Base-by-base conservation (phyloP, 2,329 filamentous ascomycete species). In the Trichoderma sp. region DNA sequence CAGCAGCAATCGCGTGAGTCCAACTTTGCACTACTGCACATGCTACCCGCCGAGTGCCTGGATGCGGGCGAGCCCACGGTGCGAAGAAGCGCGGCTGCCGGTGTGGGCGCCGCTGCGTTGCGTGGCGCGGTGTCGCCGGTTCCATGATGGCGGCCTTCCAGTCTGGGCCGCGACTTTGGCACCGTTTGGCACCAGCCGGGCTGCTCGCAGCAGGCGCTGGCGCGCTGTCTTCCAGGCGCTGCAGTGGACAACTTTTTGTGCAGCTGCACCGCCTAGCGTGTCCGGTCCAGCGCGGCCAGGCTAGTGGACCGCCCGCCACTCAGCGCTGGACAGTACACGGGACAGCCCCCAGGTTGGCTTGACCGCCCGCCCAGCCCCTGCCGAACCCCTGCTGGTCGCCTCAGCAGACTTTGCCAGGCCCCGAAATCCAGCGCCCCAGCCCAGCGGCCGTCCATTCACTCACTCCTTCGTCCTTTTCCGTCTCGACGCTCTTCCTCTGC, bases 401-500 rank as follows among this genome's bases (percentile, higher is more conserved):
- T 71, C 72, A 71, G 72, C 72, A 73, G 71, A 72, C 72, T 73
- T 73, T 71, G 69, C 71, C 59, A 66, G 49, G 68, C 71, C 71
- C 70, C 69, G 57, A 71, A 71, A 64, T 49, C 53, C 37, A 58
- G 35, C 59, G 61, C 61, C 66, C 67, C 60, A 69, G 70, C 66
- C 67, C 60, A 69, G 70, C 70, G 57, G 57, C 62, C 61, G 67
- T 62, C 60, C 67, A 62, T 66, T 63, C 67, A 62, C 69, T 63
- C 69, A 55, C 59, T 69, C 68, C 66, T 69, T 66, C 69, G 55
- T 58, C 60, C 60, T 69, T 69, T 63, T 68, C 61, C 66, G 63
- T 60, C 59, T 64, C 49, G 21, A 59, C 52, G 33, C 37, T 35
- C 55, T 43, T 57, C 55, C 56, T 31, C 33, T 35, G 33, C 58